These are phyloP conservation scores for Plantago lanceolata DNA, from an alignment of 305 asterid species.

Conservation along the genomic window DNA sequence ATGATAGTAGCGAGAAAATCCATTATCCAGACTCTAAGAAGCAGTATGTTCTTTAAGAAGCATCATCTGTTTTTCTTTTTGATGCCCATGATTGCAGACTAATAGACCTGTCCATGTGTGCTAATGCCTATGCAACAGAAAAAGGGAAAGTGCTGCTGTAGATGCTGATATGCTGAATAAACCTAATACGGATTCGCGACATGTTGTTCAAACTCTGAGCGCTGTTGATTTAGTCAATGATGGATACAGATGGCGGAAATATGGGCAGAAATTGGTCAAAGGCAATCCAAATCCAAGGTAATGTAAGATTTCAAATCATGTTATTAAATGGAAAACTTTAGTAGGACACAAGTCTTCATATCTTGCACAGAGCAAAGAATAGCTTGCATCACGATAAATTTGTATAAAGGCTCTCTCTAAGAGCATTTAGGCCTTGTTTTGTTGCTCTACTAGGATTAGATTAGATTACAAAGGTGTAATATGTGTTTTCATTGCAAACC, in stretches of 20 bases:
- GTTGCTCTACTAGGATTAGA: neutral
- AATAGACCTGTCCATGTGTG: constrained; percentile 17
- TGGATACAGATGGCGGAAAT: constrained; percentile 96
- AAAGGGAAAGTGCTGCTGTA: constrained; percentile 33
- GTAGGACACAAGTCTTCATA: neutral
- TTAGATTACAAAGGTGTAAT: neutral
- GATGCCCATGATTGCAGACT: constrained; percentile 15
- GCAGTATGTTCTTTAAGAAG: constrained; percentile 49
- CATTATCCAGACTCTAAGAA: constrained; percentile 48
- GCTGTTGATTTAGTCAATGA: constrained; percentile 76
- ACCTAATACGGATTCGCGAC: constrained; percentile 49
- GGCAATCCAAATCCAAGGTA: constrained; percentile 96
- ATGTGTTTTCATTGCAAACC: neutral
- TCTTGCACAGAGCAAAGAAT: too few relatives aligned
- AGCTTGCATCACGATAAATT: too few relatives aligned
- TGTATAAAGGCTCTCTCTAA: too few relatives aligned
- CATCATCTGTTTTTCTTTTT: constrained; percentile 19
- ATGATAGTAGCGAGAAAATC: constrained; percentile 38
- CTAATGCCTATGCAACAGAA: constrained; percentile 47
- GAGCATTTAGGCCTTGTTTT: neutral
- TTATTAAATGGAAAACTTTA: neutral
- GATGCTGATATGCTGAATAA: constrained; percentile 45
- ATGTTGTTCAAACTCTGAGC: constrained; percentile 71
- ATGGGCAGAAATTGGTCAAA: constrained; percentile 91
- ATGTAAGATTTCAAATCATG: constrained; percentile 17